These are phyloP conservation scores for Ettlia oleoabundans DNA, from an alignment of 139 green algal genomes.

Conservation along the genomic window DNA sequence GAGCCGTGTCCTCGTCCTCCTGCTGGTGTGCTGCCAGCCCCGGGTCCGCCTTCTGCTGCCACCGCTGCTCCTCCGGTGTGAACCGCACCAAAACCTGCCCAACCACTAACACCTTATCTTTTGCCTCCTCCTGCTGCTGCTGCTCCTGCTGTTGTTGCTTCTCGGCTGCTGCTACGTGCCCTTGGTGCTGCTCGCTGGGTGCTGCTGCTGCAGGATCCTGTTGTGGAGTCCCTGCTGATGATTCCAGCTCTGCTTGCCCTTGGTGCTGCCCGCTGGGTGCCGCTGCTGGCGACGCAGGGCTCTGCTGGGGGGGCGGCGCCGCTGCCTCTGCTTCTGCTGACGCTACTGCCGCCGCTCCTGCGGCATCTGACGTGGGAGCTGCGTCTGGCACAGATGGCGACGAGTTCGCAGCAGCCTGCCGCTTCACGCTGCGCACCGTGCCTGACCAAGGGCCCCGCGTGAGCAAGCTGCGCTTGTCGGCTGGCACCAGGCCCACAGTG, in stretches of 20 bases:
- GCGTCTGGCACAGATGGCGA: too few relatives aligned
- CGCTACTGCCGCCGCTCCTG: background rate
- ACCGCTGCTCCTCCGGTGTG: conserved; percentile 28
- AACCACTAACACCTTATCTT: background rate
- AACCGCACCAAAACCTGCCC: conserved; percentile 26
- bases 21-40: background rate
- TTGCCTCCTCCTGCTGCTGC: background rate
- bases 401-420: too few relatives aligned
- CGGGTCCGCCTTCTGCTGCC: too few relatives aligned
- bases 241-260: too few relatives aligned
- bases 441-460: conserved; percentile 20
- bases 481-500: conserved; percentile 3
- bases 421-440: conserved; percentile 31
- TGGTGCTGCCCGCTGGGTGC: too few relatives aligned
- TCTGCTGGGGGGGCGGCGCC: background rate
- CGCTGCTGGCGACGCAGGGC: too few relatives aligned
- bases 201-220: background rate
- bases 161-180: background rate
- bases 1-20: background rate
- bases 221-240: too few relatives aligned
- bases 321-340: background rate
- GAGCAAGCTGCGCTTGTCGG: conserved; percentile 5
- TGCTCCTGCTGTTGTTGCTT: background rate
- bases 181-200: background rate
- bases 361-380: too few relatives aligned